phyloP scores from a whole-genome alignment of 768 basidiomycete species.

The Leccinum incarnatum region DNA sequence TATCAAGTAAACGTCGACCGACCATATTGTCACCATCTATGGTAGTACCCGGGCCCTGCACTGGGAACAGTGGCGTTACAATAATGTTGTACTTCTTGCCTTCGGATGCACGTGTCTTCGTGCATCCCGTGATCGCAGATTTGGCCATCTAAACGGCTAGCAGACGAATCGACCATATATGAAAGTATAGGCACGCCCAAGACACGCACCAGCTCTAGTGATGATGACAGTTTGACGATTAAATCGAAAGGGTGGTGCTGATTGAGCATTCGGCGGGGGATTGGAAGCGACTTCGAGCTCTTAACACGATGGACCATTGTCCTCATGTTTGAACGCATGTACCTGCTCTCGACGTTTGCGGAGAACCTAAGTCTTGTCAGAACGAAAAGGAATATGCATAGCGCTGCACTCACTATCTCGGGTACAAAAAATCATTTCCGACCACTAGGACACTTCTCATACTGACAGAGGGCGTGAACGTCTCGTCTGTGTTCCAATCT shows the following conservation, averaged over 20 bases:
- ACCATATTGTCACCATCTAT: constrained; percentile 87
- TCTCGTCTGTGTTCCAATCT: constrained; percentile 84
- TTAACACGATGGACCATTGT: constrained; percentile 10
- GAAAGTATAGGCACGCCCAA: constrained; percentile 79
- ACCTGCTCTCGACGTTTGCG: constrained; percentile 63
- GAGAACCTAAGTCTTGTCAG: constrained; percentile 36
- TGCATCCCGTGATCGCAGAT: constrained; percentile 85
- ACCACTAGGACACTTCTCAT: constrained; percentile 69
- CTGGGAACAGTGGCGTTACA: constrained; percentile 85
- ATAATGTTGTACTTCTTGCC: constrained; percentile 89
- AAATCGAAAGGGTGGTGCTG: constrained; percentile 69
- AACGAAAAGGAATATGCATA: not conserved
- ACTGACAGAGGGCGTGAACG: constrained; percentile 86
- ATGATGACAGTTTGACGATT: constrained; percentile 74
- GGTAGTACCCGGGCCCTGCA: constrained; percentile 66
- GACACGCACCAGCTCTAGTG: constrained; percentile 72
- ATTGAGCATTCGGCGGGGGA: constrained; percentile 65
- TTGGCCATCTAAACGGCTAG: constrained; percentile 62
- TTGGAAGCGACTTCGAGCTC: constrained; percentile 61
- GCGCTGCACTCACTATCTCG: constrained; percentile 54
- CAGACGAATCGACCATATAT: constrained; percentile 55
- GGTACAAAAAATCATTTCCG: constrained; percentile 77
- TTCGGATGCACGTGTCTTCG: constrained; percentile 72
- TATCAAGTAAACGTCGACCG: constrained; percentile 18
- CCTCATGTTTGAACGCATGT: not conserved